Evolutionary conservation across 352 stramenopile species (phyloP), one percentile per base, ranked within the genome.

Genomic region (Globisporangium alternatum): DNA sequence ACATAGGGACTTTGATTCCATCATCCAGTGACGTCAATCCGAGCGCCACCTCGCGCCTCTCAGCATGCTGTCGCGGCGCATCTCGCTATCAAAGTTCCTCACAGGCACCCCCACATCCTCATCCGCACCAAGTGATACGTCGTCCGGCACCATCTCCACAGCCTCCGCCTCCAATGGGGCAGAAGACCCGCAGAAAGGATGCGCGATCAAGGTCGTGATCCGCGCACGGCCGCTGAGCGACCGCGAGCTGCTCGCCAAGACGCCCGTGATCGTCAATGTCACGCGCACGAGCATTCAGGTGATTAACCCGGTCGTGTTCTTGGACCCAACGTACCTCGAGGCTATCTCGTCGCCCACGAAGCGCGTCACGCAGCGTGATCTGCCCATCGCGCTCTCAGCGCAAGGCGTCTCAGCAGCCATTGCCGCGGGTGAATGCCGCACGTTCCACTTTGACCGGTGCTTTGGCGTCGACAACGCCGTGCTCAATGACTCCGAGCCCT

Each of bases 361-460:
- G n/a, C 66, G 66, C 37, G 73, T 61, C n/a, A 72, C 60, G 33
- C 35, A 44, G 9, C 54, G 56, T 37, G 69, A 75, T 31, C 22
- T 71, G 0, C 66, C 72, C 0, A 60, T 79, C 9, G 33, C 76
- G 13, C 60, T 90, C 19, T 75, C 49, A 7, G 22, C 65, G 0
- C 70, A 73, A 8, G 75, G 61, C 0, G 51, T 90, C 5, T 56
- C 67, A 1, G 75, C 80, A 0, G 80, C 83, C 2, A 69, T 59
- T 2, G 65, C 68, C 0, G 76, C 74, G 2, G 80, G 80, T 10
- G 79, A 88, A 59, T 89, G 76, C 55, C 81, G 82, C 19, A 75
- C 68, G 5, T 94, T 94, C 73, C 73, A 88, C 56, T 94, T 93
- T 58, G 86, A 94, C 49, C 80, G 81, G 7, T 94, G 83, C 63